Evolutionary conservation across 1,284 basidiomycete genomes (phyloP).

Genomic region (Cutaneotrichosporon cyanovorans): DNA sequence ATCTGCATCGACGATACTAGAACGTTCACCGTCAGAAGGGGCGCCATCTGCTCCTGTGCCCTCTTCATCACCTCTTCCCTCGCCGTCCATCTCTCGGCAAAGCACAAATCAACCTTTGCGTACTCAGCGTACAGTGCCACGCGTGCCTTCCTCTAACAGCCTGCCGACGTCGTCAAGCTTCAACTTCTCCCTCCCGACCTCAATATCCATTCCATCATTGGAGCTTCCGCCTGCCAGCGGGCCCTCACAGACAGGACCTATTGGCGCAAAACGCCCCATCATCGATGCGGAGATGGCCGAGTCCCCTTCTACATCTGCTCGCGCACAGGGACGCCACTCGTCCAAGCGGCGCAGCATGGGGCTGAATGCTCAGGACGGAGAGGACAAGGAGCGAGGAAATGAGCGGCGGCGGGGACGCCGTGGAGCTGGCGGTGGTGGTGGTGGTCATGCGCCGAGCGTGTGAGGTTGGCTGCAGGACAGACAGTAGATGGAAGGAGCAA

Average conservation of each 20-base stretch:
- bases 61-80: slow-evolving; percentile 7
- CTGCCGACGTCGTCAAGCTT: slow-evolving; percentile 6
- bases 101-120: neutral
- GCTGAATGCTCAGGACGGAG: too few relatives aligned
- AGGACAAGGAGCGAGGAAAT: neutral
- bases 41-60: neutral
- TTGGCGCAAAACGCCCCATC: slow-evolving; percentile 15
- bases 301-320: slow-evolving; percentile 8
- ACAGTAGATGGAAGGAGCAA: too few relatives aligned
- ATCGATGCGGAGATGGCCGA: slow-evolving; percentile 16
- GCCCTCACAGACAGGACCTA: slow-evolving; percentile 10
- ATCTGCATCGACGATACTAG: slow-evolving; percentile 1
- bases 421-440: neutral
- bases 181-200: slow-evolving; percentile 15
- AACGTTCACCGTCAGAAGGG: slow-evolving; percentile 5
- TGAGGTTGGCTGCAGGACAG: too few relatives aligned
- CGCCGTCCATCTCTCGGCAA: slow-evolving; percentile 1
- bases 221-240: slow-evolving; percentile 6
- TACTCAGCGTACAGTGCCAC: neutral
- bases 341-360: slow-evolving; percentile 11
- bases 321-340: slow-evolving; percentile 2
- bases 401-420: too few relatives aligned
- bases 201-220: slow-evolving; percentile 1
- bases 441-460: neutral
- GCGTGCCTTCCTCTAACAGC: neutral